Evolutionary conservation across 805 yeast genomes (phyloP), one percentile per base, ranked within the genome.

Genomic region (Debaryomyces hansenii): DNA sequence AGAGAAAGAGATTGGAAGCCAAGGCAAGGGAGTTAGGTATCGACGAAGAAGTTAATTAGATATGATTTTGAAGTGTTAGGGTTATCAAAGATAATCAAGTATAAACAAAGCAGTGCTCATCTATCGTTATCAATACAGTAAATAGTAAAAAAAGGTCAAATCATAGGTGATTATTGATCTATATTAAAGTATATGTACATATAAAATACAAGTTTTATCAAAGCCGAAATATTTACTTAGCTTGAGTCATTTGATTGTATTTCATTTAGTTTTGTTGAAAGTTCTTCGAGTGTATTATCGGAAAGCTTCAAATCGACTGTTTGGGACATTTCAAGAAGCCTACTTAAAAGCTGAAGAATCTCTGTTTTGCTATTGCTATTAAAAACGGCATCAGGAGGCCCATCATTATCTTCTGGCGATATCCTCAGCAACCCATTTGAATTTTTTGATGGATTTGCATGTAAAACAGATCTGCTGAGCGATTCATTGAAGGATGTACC

Each of bases 1-100:
- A 85, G 70, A 78, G 96, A 63, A 71, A 78, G 52, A 75, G 84
- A 51, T 70, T 90, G 42, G 96, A 89, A 61, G 87, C 80, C 44
- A 84, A 74, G 62, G 86, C 94, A 5, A 75, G 62, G 41, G 84
- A 78, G 50, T 72, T 85, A 49, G 95, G 94, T n/a, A 74, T 86
- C 16, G 75, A 78, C 36, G 80, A 67, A 7, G 64, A 59, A 8
- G 63, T 16, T 14, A 16, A 16, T n/a, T 41, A 41, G 31, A 14
- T 33, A 16, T 16, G 18, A n/a, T 16, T 16, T 16, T 16, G 18
- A 16, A 16, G 18, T 29, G n/a, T 35, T 34, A 8, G 34, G 6
- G 4, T 16, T 16, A 16, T 16, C 18, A 16, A 16, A 31, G 20
- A 33, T 18, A 33, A 28, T 34, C 4, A 33, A 20, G 28, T 33